Percentiles rank a stretch among this genome's conserved stretches.
Evolutionary conservation across 306 rosid species (phyloP).

Genomic region (Lithocarpus polystachyus): DNA sequence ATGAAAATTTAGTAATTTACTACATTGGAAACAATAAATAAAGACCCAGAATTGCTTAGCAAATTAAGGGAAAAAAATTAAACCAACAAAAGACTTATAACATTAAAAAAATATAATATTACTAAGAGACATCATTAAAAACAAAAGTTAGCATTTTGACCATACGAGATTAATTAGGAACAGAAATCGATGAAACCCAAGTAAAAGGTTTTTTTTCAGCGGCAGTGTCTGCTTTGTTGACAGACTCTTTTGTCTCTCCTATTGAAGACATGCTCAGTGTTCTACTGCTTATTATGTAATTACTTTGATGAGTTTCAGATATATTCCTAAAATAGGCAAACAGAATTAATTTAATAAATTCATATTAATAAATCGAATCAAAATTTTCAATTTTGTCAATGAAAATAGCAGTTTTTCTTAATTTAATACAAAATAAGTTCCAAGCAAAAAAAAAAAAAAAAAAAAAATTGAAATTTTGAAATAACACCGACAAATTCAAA

Average conservation of each 20-base stretch:
- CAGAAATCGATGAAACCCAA: constrained; percentile 36
- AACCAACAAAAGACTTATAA: not conserved
- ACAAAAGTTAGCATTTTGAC: constrained; percentile 35
- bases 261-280: constrained; percentile 46
- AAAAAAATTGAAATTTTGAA: not conserved
- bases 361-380: no score
- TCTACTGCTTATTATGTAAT: constrained; percentile 32
- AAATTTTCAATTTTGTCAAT: no score
- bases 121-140: constrained; percentile 23
- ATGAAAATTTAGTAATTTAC: constrained; percentile 20
- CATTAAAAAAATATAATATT: not conserved
- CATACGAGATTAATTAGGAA: constrained; percentile 20
- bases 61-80: not conserved
- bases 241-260: constrained; percentile 49
- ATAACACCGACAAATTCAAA: not conserved
- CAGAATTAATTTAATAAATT: not conserved
- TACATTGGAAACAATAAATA: constrained; percentile 16
- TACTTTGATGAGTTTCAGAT: not conserved
- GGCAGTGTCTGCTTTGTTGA: constrained; percentile 26
- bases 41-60: not conserved
- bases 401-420: not conserved
- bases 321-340: not conserved
- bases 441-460: not conserved
- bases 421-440: not conserved
- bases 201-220: constrained; percentile 11